Evolutionary conservation across 2,329 filamentous ascomycete species (phyloP).

Genomic region (Monosporascus ibericus): DNA sequence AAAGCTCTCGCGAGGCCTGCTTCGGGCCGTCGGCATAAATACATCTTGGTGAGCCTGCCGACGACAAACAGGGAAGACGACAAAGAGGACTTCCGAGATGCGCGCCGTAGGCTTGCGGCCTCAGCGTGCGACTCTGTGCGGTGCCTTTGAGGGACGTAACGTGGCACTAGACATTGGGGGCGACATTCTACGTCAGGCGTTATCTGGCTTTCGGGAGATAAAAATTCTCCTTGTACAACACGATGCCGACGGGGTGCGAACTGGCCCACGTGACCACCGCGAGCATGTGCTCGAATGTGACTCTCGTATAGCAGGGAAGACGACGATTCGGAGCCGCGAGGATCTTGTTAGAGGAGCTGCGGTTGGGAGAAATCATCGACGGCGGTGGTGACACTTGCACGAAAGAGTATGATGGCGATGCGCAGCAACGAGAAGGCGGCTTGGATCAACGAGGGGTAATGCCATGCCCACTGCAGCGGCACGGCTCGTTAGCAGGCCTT

Average conservation of each 20-base stretch:
- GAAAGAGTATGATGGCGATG: constrained; percentile 37
- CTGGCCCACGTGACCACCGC: constrained; percentile 34
- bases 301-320: constrained; percentile 36
- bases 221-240: constrained; percentile 33
- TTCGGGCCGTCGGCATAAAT: constrained; percentile 19
- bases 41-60: constrained; percentile 41
- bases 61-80: constrained; percentile 43
- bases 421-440: constrained; percentile 30
- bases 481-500: not conserved
- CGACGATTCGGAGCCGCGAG: constrained; percentile 32
- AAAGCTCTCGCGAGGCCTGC: constrained; percentile 19
- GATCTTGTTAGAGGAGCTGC: not conserved
- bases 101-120: constrained; percentile 39
- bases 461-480: constrained; percentile 34
- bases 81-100: constrained; percentile 30
- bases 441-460: constrained; percentile 37
- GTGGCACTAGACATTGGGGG: constrained; percentile 46
- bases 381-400: constrained; percentile 16
- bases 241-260: constrained; percentile 28
- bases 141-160: constrained; percentile 36
- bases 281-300: constrained; percentile 31
- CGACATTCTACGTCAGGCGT: constrained; percentile 31
- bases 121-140: constrained; percentile 31
- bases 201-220: no score
- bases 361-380: not conserved